Base-by-base conservation (phyloP, 495 filamentous ascomycete genomes). In the Lasiosphaeris hirsuta region DNA sequence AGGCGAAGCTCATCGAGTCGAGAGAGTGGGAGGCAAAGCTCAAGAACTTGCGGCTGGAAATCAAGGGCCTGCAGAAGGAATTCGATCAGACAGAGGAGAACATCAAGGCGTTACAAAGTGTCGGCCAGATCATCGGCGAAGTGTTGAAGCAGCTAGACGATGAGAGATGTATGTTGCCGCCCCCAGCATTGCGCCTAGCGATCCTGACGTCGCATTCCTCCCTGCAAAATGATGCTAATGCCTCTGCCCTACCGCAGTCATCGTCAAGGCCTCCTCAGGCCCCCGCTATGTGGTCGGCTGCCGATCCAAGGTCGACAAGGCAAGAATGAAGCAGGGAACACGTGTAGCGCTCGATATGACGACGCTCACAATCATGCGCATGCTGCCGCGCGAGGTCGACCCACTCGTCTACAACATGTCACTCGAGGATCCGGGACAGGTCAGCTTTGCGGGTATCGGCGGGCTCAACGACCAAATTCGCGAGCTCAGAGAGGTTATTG, bases 371-470 rank as follows among this genome's bases (percentile, higher is more conserved):
- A 99, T 99, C 73, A 99, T 99, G 95, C 90, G 95, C 57, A 99
- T 99, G 95, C 77, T 99, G 40, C 95, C 95, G 40, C 90, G 95
- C 63, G 95, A 99, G 78, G 95, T 99, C 61, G 95, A 99, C 69
- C 95, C 95, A 14, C 77, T 97, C 62, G 95, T 99, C 49, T 99
- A 99, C 82, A 99, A 97, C 79, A 99, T 99, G 95, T 99, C 95
- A 41, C 77, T 99, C 56, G 95, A 97, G 74, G 95, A 99, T 68
- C 94, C 95, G 1, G 95, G 95, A 15, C 92, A 97, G 72, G 88
- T 99, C 72, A 96, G 88, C 78, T 99, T 99, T 68, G 93, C 86
- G n/a, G 95, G 95, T 61, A 99, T 99, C 67, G 95, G 95, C 77
- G 95, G 95, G 62, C 75, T 99, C 66, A 99, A 99, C 74, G 95